Conservation (phyloP, 768 basidiomycete genomes). For the Auricularia heimuer region DNA sequence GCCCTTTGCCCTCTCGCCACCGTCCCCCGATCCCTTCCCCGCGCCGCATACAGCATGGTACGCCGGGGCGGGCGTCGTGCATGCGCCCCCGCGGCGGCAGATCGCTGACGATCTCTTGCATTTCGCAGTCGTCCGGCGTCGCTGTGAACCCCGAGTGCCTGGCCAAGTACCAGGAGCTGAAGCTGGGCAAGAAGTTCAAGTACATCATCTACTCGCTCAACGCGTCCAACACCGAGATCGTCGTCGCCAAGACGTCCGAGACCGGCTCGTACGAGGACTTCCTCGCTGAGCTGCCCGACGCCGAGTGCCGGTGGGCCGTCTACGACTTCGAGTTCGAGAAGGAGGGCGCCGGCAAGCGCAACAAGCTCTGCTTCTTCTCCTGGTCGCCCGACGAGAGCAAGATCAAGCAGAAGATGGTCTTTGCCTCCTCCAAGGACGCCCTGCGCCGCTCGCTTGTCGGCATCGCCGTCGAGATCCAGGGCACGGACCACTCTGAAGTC, state of each 20-base stretch:
- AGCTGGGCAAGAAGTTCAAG: slow-evolving; percentile 65
- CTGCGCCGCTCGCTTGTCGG: slow-evolving; percentile 66
- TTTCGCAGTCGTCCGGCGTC: slow-evolving; percentile 55
- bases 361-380: slow-evolving; percentile 73
- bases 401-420: slow-evolving; percentile 90
- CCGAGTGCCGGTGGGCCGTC: slow-evolving; percentile 78
- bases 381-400: slow-evolving; percentile 85
- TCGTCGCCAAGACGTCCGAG: slow-evolving; percentile 58
- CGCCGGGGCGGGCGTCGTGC: background rate
- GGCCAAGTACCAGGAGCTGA: slow-evolving; percentile 50
- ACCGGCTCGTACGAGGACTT: slow-evolving; percentile 60
- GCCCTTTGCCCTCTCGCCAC: background rate
- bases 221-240: slow-evolving; percentile 54
- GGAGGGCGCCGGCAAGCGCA: slow-evolving; percentile 64
- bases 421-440: slow-evolving; percentile 78
- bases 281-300: slow-evolving; percentile 58
- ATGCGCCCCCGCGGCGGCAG: background rate
- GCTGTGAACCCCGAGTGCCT: slow-evolving; percentile 49
- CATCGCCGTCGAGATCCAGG: slow-evolving; percentile 75
- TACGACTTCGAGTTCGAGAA: slow-evolving; percentile 84
- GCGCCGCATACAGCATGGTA: background rate
- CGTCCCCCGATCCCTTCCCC: background rate
- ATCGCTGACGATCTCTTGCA: background rate
- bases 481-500: slow-evolving; percentile 68
- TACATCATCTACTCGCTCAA: slow-evolving; percentile 77